Evolutionary conservation across 306 rosid genomes (phyloP).

Genomic region (Gynostemma pentaphyllum): DNA sequence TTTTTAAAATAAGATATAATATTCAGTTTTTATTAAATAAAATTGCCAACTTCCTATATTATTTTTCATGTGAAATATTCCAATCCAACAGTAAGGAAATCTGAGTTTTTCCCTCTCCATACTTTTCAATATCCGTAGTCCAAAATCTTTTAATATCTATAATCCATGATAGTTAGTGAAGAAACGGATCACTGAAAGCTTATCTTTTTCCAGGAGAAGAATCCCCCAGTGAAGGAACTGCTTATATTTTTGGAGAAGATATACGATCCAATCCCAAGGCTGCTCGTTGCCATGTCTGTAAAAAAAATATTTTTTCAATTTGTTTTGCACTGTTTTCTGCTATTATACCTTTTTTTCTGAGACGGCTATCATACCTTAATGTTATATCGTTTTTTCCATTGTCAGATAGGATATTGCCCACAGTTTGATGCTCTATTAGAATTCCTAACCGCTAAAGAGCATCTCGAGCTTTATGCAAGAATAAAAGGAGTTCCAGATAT

Average conservation of each 20-base stretch:
- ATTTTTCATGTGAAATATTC: no score
- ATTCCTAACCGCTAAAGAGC: conserved; percentile 69
- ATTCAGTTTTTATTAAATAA: no score
- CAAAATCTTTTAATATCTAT: not conserved
- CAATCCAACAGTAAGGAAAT: no score
- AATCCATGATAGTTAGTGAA: not conserved
- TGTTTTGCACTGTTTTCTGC: not conserved
- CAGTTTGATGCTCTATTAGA: conserved; percentile 91
- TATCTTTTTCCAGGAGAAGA: conserved; percentile 57
- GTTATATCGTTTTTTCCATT: conserved; percentile 16
- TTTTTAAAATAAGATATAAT: no score
- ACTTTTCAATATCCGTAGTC: not conserved
- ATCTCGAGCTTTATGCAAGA: conserved; percentile 92
- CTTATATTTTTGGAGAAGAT: conserved; percentile 83
- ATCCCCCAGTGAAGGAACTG: conserved; percentile 82
- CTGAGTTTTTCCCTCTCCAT: not conserved
- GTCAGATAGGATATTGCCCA: conserved; percentile 93
- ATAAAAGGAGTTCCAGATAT: conserved; percentile 78
- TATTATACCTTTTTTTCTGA: not conserved
- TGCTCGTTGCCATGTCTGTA: conserved; percentile 55
- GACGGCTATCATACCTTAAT: conserved; percentile 11
- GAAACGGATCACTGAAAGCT: not conserved
- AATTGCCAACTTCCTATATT: no score
- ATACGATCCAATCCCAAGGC: conserved; percentile 73
- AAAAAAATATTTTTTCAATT: not conserved